These are phyloP conservation scores for Agapanthus africanus DNA, from an alignment of 106 monocot species.

Conservation along the genomic window DNA sequence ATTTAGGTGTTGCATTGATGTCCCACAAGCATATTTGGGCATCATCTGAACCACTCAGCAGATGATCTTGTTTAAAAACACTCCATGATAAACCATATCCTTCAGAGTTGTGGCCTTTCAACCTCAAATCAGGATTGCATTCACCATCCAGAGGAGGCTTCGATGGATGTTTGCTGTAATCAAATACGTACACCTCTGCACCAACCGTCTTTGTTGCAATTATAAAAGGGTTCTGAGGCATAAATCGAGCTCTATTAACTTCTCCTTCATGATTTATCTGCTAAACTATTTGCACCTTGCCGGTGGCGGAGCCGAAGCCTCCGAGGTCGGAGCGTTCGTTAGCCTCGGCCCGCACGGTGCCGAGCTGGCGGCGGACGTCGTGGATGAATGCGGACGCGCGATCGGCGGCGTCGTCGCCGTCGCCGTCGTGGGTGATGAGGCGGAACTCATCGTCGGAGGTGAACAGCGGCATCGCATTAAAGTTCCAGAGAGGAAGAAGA, in stretches of 20 bases:
- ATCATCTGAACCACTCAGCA: conserved; percentile 97
- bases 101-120: conserved; percentile 87
- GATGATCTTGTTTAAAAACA: conserved; percentile 73
- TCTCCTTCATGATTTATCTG: conserved; percentile 99
- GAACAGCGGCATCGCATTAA: no score
- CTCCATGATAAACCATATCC: conserved; percentile 99
- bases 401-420: no score
- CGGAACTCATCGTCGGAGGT: no score
- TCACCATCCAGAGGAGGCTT: conserved; percentile 86
- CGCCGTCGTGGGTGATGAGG: no score
- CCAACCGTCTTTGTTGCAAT: conserved; percentile 94
- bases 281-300: conserved; percentile 95
- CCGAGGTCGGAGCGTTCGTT: conserved; percentile 71
- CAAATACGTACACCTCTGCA: conserved; percentile 94
- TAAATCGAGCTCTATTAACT: conserved; percentile 92
- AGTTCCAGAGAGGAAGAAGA: no score
- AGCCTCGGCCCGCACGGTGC: no score
- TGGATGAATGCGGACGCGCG: no score
- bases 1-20: conserved; percentile 73
- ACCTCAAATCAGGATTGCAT: conserved; percentile 85
- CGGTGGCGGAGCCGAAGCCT: conserved; percentile 66
- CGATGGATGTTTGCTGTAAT: conserved; percentile 95
- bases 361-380: no score
- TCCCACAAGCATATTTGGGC: conserved; percentile 98
- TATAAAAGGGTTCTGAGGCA: conserved; percentile 93